Evolutionary conservation across 306 rosid species (phyloP), one percentile per base, ranked within the genome.

Genomic region (Begonia peltatifolia): DNA sequence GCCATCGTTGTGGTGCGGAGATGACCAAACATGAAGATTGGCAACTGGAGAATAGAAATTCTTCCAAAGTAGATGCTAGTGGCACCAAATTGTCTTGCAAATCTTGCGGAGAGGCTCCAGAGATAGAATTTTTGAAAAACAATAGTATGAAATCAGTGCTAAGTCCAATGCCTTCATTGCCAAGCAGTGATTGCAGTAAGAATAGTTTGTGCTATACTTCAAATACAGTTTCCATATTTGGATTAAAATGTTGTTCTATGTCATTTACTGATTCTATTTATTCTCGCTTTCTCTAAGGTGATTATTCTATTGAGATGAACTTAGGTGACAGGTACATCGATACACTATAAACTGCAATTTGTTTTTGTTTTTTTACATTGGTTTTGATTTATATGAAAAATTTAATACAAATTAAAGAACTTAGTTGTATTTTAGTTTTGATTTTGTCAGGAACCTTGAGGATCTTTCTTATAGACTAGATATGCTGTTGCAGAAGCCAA

Each of bases 101-200:
- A 30, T 30, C 80, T 42, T 90, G 95, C 57, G 76, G 61, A 17
- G 73, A 75, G 74, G 83, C 69, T 71, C 74, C 65, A 47, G 79
- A 62, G 63, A 57, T 5, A 57, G 81, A 74, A 69, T 64, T 52
- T 63, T 48, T 64, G 61, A 74, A 75, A 42, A 66, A 51, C 65
- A 52, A 53, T 46, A 30, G 30, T 59, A 63, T 30, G 42, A 14
- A 76, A 67, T 72, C 61, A 25, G 52, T 38, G 57, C 71, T 81
- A 57, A 79, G 87, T 79, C 87, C 96, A 58, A 53, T 65, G 46
- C 44, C 76, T 55, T 59, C 94, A 11, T 55, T 75, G 68, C 78
- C 84, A 43, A 81, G 96, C 68, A 67, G 79, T 55, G 79, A 79
- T 64, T 79, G 96, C 69, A 84, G 94, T 88, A 75, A 77, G 66